Percentiles rank a stretch among this genome's conserved stretches.
phyloP scores from a whole-genome alignment of 805 yeast genomes.

The Lipomyces chichibuensis region DNA sequence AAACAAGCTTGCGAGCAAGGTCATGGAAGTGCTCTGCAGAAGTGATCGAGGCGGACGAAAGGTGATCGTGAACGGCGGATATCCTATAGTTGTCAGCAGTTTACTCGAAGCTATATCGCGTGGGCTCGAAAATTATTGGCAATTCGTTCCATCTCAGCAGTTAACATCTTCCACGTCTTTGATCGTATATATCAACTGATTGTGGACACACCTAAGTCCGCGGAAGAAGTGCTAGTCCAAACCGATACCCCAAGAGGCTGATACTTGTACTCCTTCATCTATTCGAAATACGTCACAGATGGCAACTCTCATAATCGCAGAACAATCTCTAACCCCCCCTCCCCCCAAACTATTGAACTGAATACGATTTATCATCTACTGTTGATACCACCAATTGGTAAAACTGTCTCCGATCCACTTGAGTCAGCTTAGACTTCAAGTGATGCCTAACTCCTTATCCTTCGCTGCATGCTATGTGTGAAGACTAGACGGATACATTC shows the following conservation, averaged over 20 bases:
- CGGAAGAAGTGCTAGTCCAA: too few species aligned
- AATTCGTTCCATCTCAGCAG: constrained; percentile 3
- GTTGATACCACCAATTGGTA: not conserved
- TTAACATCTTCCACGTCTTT: not conserved
- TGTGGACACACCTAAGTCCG: too few species aligned
- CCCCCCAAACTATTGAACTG: not conserved
- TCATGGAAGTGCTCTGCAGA: constrained; percentile 33
- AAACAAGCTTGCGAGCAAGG: constrained; percentile 33
- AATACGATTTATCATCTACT: not conserved
- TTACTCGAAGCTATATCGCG: not conserved
- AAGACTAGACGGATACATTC: not conserved
- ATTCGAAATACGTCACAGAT: too few species aligned
- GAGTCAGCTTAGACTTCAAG: not conserved
- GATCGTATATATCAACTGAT: not conserved
- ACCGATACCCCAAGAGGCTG: too few species aligned
- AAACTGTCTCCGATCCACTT: not conserved
- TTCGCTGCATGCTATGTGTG: not conserved
- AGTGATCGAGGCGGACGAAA: constrained; percentile 30
- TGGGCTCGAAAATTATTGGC: not conserved
- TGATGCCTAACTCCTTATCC: not conserved
- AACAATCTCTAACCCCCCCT: not conserved
- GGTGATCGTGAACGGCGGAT: constrained; percentile 29
- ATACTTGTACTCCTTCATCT: too few species aligned
- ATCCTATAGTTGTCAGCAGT: constrained; percentile 20
- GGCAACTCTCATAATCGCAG: too few species aligned